Percentiles rank a stretch among this genome's conserved stretches.
Evolutionary conservation across 208 protist species (phyloP).

Genomic region (Crithidia bombi): DNA sequence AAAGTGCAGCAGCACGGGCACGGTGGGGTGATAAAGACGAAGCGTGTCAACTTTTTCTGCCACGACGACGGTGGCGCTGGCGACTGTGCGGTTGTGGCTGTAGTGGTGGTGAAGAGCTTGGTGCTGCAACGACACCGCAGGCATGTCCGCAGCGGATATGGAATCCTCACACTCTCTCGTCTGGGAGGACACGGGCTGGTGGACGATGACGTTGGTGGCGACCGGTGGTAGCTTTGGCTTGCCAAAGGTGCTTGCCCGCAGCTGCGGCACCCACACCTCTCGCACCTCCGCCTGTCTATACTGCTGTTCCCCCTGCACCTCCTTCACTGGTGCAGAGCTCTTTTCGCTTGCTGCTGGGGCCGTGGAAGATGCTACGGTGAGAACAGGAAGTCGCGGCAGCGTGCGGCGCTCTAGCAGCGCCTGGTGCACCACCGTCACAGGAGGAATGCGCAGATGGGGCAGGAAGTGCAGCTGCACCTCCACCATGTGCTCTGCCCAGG

Average conservation of each 20-base stretch:
- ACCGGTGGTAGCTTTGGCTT: slow-evolving; percentile 42
- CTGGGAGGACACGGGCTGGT: not conserved
- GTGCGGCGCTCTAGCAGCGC: slow-evolving; percentile 53
- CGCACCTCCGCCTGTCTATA: slow-evolving; percentile 2
- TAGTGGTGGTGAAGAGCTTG: not conserved
- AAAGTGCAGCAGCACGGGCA: slow-evolving; percentile 40
- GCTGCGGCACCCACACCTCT: slow-evolving; percentile 31
- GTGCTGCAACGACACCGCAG: not conserved
- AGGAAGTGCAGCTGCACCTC: slow-evolving; percentile 78
- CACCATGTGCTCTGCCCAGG: slow-evolving; percentile 84
- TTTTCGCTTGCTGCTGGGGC: not conserved
- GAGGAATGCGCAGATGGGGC: slow-evolving; percentile 54
- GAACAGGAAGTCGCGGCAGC: not conserved
- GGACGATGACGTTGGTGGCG: slow-evolving; percentile 5
- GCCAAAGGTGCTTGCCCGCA: slow-evolving; percentile 52
- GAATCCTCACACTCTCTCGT: not conserved
- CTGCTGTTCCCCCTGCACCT: not conserved
- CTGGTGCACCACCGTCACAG: slow-evolving; percentile 60
- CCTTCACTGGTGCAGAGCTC: not conserved
- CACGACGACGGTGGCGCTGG: slow-evolving; percentile 23
- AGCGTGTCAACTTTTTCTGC: slow-evolving; percentile 60
- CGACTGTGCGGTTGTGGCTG: not conserved
- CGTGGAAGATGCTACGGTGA: not conserved
- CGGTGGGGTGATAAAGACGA: slow-evolving; percentile 61
- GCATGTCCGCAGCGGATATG: no score